Conservation (phyloP, 2,329 filamentous ascomycete genomes). For the Pseudofabraea citricarpa region DNA sequence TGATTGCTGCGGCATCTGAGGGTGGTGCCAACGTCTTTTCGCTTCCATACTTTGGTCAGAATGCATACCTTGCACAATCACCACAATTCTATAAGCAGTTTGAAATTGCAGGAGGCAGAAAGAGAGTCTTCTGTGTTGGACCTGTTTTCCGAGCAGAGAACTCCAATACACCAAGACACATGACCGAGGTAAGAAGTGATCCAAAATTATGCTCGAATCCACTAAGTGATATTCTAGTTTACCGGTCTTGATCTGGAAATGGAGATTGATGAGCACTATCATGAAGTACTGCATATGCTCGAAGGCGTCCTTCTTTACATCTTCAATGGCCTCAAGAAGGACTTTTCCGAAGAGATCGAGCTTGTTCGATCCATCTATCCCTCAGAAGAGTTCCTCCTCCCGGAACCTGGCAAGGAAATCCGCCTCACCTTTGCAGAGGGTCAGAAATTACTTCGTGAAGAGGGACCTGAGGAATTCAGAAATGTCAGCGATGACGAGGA, state of each 20-base stretch:
- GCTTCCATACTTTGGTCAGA: conserved; percentile 82
- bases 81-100: conserved; percentile 88
- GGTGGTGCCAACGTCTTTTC: conserved; percentile 90
- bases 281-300: conserved; percentile 67
- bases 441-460: conserved; percentile 70
- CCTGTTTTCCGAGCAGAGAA: conserved; percentile 85
- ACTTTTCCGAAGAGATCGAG: conserved; percentile 66
- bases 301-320: conserved; percentile 74
- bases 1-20: conserved; percentile 87
- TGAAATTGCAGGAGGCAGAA: conserved; percentile 73
- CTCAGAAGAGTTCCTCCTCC: conserved; percentile 73
- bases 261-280: conserved; percentile 77
- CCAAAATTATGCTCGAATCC: neutral
- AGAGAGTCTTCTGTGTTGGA: conserved; percentile 73
- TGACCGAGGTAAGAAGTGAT: conserved; percentile 59
- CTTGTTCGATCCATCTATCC: conserved; percentile 68
- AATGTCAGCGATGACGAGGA: conserved; percentile 75
- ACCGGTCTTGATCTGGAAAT: conserved; percentile 87
- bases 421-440: conserved; percentile 74
- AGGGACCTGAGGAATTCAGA: conserved; percentile 61
- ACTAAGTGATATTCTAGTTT: conserved; percentile 44
- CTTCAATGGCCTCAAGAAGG: conserved; percentile 63
- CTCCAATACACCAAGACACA: conserved; percentile 76
- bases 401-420: conserved; percentile 68
- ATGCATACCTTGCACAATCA: conserved; percentile 74